Base-by-base conservation (phyloP, 1,139 yeast genomes). In the Nakaseomyces uthaithaninus region DNA sequence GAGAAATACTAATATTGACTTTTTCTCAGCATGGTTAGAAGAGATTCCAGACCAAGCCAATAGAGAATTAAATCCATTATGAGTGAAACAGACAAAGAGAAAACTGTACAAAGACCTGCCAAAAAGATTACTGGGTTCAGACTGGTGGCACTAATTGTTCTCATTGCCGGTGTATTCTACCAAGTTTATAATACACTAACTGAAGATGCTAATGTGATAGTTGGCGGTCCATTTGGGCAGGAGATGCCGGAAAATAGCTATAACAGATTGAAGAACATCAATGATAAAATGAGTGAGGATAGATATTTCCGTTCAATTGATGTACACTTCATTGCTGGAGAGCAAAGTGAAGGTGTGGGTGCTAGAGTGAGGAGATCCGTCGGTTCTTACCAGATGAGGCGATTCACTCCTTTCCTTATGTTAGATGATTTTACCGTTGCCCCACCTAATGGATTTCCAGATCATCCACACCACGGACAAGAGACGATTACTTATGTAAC, bases 381-480 rank as follows among this genome's bases (percentile, higher is more conserved):
- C 48, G 95, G 95, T 18, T 72, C 78, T 6, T 65, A 68, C 61
- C 65, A 69, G 27, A 72, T 77, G 66, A 69, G 87, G 54, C 79
- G 79, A 59, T 84, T 84, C 63, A 71, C 85, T 19, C 95, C 95
- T 4, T 87, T 87, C 58, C 67, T 87, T 44, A 71, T 87, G 80
- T 69, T 85, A 38, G 96, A 87, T 58, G 94, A 86, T 57, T 85
- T 86, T 60, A 66, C 63, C 33, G 76, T 75, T 15, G 55, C 67
- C 2, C 73, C 75, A n/a, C 72, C 71, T 14, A 83, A 85, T n/a
- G 93, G 93, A 0, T 86, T 86, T 66, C 95, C 95, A 4, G 91
- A 84, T 52, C 96, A 87, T 59, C 95, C 95, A 19, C 96, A 87
- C 60, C 74, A 85, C 44, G 95, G 95, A 23, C 93, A 84, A 63